A percentile compares a stretch with the other conserved stretches of the same genome.
Evolutionary conservation across 1,284 basidiomycete genomes (phyloP).

Genomic region (Fomitopsis palustris): DNA sequence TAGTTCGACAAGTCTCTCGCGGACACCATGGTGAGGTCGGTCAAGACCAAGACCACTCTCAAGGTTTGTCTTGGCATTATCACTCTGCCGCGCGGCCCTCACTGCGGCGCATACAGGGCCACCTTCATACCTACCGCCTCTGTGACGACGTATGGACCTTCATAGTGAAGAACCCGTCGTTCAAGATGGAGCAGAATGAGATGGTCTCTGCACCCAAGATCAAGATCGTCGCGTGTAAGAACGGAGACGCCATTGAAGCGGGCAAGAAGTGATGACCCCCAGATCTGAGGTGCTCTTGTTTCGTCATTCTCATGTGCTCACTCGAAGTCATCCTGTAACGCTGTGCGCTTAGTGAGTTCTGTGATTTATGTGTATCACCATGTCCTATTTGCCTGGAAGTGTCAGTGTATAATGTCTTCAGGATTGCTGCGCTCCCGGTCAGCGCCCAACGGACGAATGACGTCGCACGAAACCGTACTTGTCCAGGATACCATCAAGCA

Average conservation of each 20-base stretch:
- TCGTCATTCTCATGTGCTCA: background rate
- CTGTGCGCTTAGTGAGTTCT: background rate
- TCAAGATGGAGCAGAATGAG: constrained; percentile 93
- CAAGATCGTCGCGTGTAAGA: constrained; percentile 97
- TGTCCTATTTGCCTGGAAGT: background rate
- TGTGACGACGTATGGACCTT: constrained; percentile 99
- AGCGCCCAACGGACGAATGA: no score
- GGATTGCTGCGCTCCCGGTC: no score
- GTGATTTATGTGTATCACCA: constrained; percentile 1
- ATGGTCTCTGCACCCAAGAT: constrained; percentile 75
- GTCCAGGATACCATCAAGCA: no score
- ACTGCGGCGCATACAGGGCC: constrained; percentile 52
- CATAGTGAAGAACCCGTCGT: constrained; percentile 86
- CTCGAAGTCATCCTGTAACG: constrained; percentile 1
- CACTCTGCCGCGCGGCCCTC: background rate
- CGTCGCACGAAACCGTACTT: no score
- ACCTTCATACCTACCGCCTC: constrained; percentile 88
- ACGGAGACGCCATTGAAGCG: constrained; percentile 78
- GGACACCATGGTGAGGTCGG: constrained; percentile 85
- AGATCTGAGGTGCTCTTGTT: background rate
- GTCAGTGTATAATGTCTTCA: no score
- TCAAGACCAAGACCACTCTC: constrained; percentile 89
- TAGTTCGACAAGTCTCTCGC: constrained; percentile 95
- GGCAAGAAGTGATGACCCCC: constrained; percentile 52
- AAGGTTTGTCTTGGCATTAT: constrained; percentile 55